These are phyloP conservation scores for Sugiyamaella pinicola DNA, from an alignment of 1,139 yeast species.

Conservation along the genomic window DNA sequence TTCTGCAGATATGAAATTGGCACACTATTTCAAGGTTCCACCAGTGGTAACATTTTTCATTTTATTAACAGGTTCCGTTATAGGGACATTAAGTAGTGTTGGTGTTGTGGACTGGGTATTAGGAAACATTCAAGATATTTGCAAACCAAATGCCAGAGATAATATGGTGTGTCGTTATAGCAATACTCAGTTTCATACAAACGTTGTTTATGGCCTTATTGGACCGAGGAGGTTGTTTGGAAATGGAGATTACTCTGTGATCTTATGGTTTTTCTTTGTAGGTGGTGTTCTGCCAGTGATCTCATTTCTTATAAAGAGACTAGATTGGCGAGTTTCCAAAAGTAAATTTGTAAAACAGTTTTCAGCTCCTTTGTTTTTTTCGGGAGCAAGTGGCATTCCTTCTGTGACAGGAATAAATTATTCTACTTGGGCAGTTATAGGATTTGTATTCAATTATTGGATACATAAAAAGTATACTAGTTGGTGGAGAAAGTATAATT, in stretches of 20 bases:
- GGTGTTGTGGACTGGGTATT: conserved; percentile 60
- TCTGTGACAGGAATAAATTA: conserved; percentile 21
- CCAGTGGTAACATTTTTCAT: conserved; percentile 62
- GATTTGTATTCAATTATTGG: conserved; percentile 55
- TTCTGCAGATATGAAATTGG: conserved; percentile 58
- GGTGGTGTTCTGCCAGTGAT: conserved; percentile 40
- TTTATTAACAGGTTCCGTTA: conserved; percentile 51
- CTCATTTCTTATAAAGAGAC: neutral
- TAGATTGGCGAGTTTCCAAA: conserved; percentile 5
- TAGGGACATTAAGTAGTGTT: conserved; percentile 49
- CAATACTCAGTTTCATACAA: conserved; percentile 53
- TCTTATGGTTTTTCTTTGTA: conserved; percentile 49
- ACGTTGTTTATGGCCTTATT: conserved; percentile 62
- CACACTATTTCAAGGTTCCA: conserved; percentile 61
- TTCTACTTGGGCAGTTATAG: conserved; percentile 34
- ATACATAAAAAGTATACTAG: conserved; percentile 52
- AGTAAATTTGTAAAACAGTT: conserved; percentile 43
- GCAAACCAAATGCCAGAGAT: conserved; percentile 41
- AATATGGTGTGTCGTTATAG: conserved; percentile 44
- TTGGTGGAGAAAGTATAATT: conserved; percentile 54
- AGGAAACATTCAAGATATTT: conserved; percentile 49
- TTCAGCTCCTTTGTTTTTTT: conserved; percentile 50
- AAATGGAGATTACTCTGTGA: conserved; percentile 48
- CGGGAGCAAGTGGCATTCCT: conserved; percentile 18
- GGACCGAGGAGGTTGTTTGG: conserved; percentile 62